Base-by-base conservation (phyloP, 768 basidiomycete genomes). In the Boletus sensibilis region DNA sequence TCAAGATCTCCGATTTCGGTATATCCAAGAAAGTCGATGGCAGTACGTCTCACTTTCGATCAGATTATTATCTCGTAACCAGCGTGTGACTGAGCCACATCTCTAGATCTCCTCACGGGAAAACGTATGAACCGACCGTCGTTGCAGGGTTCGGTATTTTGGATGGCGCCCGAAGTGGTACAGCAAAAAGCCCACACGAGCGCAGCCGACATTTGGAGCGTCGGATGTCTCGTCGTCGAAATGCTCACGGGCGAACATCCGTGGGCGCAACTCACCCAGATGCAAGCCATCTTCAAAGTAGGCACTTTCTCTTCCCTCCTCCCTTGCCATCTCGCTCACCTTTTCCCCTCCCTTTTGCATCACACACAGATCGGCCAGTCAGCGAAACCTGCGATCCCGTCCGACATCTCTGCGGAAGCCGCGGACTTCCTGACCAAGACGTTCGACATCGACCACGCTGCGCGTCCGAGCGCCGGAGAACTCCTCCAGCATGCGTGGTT, bases 111-210 rank as follows among this genome's bases (percentile, higher is more conserved):
- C 31, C 66, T 78, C 33, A 76, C 76, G 23, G 86, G 86, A 12
- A 85, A 88, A 54, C 85, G 88, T 23, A 81, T 86, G 42, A 88
- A 98, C 68, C 81, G 97, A 8, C 92, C 94, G 5, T 98, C 97
- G 1, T 76, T 98, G 6, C 97, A 98, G 72, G 97, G 97, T 2
- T 97, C 94, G 1, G 95, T 98, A 12, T 98, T 97, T 74, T 98
- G 96, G 96, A 98, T 98, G 96, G 96, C 96, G 0, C 96, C 96
- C 0, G 96, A 98, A 73, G 94, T 98, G 20, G 97, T 98, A 56
- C 95, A 95, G 68, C 97, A 99, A 75, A 94, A 87, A 25, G 83
- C 86, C 0, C 92, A 97, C 68, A 95, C 94, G 11, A 81, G 79
- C 57, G 95, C 95, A 67, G 94, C 94, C 7, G 95, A 97, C 70